Evolutionary conservation across 768 basidiomycete species (phyloP), one percentile per base, ranked within the genome.

Genomic region (Atractiella rhizophila): DNA sequence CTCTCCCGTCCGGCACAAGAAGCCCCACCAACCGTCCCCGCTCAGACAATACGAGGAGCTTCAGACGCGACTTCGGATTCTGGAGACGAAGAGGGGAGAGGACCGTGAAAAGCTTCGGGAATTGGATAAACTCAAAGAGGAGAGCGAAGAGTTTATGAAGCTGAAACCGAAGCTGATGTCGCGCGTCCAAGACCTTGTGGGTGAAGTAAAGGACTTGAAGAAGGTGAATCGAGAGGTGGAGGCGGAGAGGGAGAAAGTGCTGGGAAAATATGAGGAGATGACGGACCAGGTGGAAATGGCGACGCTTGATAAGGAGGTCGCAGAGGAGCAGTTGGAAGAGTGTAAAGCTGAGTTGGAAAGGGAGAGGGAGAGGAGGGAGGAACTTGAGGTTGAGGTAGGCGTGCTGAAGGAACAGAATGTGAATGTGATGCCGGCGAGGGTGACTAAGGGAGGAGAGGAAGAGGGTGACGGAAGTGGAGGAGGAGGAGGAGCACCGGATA

Each of bases 291-390:
- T 96, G 28, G 91, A 98, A 62, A 83, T 94, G 76, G 67, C 73
- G 3, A 79, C 79, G 68, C 60, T 98, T 50, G 91, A 98, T 56
- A 83, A 82, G 60, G 91, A 98, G 57, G 73, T 96, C 28, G 86
- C 88, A 0, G 91, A 96, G 55, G 88, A 94, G 58, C 71, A 71
- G 44, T 74, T 78, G 0, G 88, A 94, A 57, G 55, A 70, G 2
- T 74, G 74, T 0, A 74, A 82, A 55, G 58, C 65, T 0, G 82
- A 85, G 54, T 53, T 85, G 37, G 80, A 78, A 50, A 76, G 74
- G 39, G 54, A 75, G 44, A 76, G 67, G 51, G 88, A 94, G 59
- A 69, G 66, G 49, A 47, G 81, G 35, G 79, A 76, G 5, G 68
- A 76, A 34, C 48, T 75, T 24, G 76, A 91, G 54, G 74, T 91